Conservation (phyloP, 192 early-diverging fungal genomes). For the Backusella sp. region DNA sequence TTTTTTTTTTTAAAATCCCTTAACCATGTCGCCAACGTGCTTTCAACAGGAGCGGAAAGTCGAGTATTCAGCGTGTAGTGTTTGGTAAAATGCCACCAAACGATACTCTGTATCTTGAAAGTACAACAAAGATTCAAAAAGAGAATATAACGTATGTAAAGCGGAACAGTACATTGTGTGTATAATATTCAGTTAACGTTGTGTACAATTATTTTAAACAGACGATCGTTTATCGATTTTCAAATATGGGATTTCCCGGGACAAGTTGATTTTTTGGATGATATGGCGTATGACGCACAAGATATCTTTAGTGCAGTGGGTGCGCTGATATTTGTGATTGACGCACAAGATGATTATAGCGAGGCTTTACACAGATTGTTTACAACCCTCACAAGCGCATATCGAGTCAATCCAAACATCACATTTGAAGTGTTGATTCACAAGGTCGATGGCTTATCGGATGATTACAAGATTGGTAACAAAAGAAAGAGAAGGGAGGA, state of each 20-base stretch:
- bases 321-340: slow-evolving; percentile 90
- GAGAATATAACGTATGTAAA: slow-evolving; percentile 61
- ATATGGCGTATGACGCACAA: slow-evolving; percentile 56
- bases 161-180: too few species aligned
- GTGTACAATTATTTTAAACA: background rate
- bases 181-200: too few species aligned
- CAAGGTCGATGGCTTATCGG: slow-evolving; percentile 94
- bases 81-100: slow-evolving; percentile 88
- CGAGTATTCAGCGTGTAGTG: slow-evolving; percentile 80
- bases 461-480: slow-evolving; percentile 92
- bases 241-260: slow-evolving; percentile 93
- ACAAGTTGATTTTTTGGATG: slow-evolving; percentile 78
- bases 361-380: slow-evolving; percentile 75
- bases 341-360: slow-evolving; percentile 92
- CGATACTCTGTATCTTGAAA: slow-evolving; percentile 84
- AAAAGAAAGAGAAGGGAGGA: background rate
- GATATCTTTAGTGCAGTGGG: slow-evolving; percentile 69
- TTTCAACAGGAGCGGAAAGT: slow-evolving; percentile 72
- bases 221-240: slow-evolving; percentile 79
- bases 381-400: slow-evolving; percentile 70
- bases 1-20: background rate
- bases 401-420: slow-evolving; percentile 78
- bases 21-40: background rate
- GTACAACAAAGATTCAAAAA: slow-evolving; percentile 70
- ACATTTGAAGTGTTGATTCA: slow-evolving; percentile 95